Evolutionary conservation across 352 stramenopile genomes (phyloP), one percentile per base, ranked within the genome.

Genomic region (Blastocystis sp.): DNA sequence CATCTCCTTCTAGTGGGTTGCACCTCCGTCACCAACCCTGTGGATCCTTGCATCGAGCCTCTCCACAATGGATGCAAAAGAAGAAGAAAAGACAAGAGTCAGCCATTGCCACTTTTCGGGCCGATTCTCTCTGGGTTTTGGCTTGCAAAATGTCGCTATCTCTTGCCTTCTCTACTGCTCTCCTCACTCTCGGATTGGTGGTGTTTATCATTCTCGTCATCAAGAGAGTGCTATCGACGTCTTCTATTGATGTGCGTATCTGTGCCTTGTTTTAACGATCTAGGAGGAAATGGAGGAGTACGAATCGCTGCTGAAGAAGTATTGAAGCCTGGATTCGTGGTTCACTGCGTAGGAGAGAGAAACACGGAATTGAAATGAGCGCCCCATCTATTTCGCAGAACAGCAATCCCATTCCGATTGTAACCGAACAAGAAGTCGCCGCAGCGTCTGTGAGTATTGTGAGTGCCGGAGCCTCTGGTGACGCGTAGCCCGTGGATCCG

Each of bases 221-320:
- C 56, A 53, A 19, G 28, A 84, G 52, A 19, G 3, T 19, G 0
- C n/a, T 56, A 2, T 28, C 53, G 10, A 41, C 52, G 40, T 56
- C 74, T n/a, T 40, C 74, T 9, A 64, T 84, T 38, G 74, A 84
- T 45, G 74, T 84, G 69, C 48, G 3, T 10, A 65, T 38, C 45
- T 66, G 19, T 0, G 2, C n/a, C 19, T 7, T 17, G 9, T 21
- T 45, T 38, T 64, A 23, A 28, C 23, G 43, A 10, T 2, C 28
- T 81, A 81, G 74, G 74, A 84, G 34, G 56, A 67, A 53, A 23
- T 59, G 17, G 74, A 84, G 43, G 74, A 84, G n/a, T 67, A 62
- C 34, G 74, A 84, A 34, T 28, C 60, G 40, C 52, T 84, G 56
- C 10, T 84, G 38, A 66, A 62, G 45, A 56, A 66, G 74, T 84